These are phyloP conservation scores for Camellia sinensis DNA, from an alignment of 148 eudicot genomes.

Conservation along the genomic window DNA sequence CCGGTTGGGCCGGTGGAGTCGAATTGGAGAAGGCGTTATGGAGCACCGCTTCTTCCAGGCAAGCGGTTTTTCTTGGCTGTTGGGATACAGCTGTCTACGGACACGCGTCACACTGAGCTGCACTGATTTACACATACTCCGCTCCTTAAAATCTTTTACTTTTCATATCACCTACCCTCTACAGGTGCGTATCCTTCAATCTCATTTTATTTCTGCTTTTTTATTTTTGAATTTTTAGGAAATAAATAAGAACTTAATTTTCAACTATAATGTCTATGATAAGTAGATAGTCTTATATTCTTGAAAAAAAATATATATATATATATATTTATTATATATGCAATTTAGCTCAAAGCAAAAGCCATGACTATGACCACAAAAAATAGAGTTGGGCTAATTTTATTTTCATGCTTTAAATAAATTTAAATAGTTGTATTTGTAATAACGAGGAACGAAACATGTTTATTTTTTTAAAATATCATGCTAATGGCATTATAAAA, in stretches of 20 bases:
- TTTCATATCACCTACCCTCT: background rate
- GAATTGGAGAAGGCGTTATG: conserved; percentile 25
- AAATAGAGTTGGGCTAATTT: too few relatives aligned
- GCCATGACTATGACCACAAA: too few relatives aligned
- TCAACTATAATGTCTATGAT: background rate
- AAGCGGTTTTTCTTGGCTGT: conserved; percentile 49
- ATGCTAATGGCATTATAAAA: too few relatives aligned
- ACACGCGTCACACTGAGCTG: conserved; percentile 56
- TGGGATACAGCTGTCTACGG: conserved; percentile 71
- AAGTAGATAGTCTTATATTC: too few relatives aligned
- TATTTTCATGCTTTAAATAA: too few relatives aligned
- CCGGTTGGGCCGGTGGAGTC: conserved; percentile 26
- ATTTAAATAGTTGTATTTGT: too few relatives aligned
- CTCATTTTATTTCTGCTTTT: background rate
- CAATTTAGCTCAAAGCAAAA: too few relatives aligned
- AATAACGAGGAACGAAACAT: too few relatives aligned
- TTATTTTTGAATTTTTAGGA: background rate
- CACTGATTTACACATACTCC: conserved; percentile 33
- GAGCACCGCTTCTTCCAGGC: conserved; percentile 43
- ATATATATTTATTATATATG: too few relatives aligned
- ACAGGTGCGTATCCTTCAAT: conserved; percentile 1
- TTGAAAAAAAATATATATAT: too few relatives aligned
- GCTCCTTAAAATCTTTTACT: background rate
- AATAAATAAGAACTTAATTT: background rate
- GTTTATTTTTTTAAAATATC: too few relatives aligned